A percentile compares a stretch with the other conserved stretches of the same genome.
Conservation (phyloP, 495 filamentous ascomycete species). For the Penicillium salamii region DNA sequence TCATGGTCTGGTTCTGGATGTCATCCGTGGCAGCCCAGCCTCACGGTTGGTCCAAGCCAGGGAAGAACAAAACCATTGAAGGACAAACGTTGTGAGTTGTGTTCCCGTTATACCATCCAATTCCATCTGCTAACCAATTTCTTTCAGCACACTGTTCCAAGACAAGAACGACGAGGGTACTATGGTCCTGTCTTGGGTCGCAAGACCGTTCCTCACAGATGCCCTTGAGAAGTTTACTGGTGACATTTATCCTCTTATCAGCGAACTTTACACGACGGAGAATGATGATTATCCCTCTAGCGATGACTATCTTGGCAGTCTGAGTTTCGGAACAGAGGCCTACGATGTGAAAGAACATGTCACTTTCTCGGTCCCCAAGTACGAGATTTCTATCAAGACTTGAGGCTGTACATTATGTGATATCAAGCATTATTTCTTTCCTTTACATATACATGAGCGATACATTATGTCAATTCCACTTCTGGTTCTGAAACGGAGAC, state of each 20-base stretch:
- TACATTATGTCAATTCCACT: background rate
- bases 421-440: background rate
- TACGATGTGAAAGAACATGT: conserved; percentile 25
- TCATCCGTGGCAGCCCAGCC: conserved; percentile 23
- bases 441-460: conserved; percentile 1
- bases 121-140: conserved; percentile 3
- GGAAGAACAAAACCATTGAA: conserved; percentile 19
- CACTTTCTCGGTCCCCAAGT: conserved; percentile 33
- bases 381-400: conserved; percentile 29
- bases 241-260: conserved; percentile 37
- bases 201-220: background rate
- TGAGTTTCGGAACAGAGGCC: conserved; percentile 38
- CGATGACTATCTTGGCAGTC: conserved; percentile 32
- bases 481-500: too few relatives aligned
- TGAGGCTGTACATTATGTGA: conserved; percentile 8
- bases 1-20: conserved; percentile 45
- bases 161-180: conserved; percentile 22
- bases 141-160: conserved; percentile 27
- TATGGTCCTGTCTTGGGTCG: conserved; percentile 36
- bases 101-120: background rate
- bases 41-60: conserved; percentile 17
- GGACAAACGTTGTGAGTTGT: conserved; percentile 33
- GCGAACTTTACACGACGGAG: conserved; percentile 20
- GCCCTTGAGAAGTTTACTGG: conserved; percentile 23
- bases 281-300: conserved; percentile 19